Evolutionary conservation across 305 asterid species (phyloP).

Genomic region (Plantago lanceolata): DNA sequence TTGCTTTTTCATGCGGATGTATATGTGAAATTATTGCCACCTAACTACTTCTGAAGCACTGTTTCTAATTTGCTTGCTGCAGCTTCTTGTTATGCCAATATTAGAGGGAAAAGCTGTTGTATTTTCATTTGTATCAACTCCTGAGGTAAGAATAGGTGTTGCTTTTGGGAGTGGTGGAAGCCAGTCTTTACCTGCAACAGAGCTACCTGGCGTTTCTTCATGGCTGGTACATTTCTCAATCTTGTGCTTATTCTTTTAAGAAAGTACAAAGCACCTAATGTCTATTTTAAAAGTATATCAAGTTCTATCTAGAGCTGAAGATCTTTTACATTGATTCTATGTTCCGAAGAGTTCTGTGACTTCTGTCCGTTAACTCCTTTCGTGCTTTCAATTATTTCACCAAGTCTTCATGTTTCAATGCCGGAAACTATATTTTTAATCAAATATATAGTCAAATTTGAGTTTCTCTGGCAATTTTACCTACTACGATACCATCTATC

Average conservation of each 20-base stretch:
- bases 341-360: not conserved
- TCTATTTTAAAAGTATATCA: not conserved
- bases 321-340: not conserved
- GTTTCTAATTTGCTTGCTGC: constrained; percentile 27
- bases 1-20: not conserved
- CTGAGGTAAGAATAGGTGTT: constrained; percentile 88
- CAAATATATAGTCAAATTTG: too few relatives aligned
- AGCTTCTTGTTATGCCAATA: constrained; percentile 84
- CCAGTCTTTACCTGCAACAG: constrained; percentile 95
- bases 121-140: constrained; percentile 82
- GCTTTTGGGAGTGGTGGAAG: constrained; percentile 98
- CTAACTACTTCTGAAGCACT: not conserved
- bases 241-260: not conserved
- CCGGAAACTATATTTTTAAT: not conserved
- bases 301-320: not conserved
- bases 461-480: not conserved
- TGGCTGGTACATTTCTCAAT: constrained; percentile 68
- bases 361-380: too few relatives aligned
- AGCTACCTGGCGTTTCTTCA: constrained; percentile 95
- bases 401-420: not conserved
- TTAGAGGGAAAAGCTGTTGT: constrained; percentile 81
- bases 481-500: not conserved
- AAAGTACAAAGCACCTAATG: not conserved
- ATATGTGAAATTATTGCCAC: not conserved
- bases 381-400: not conserved